Evolutionary conservation across 768 basidiomycete genomes (phyloP), one percentile per base, ranked within the genome.

Genomic region (Boletus vermiculosoides): DNA sequence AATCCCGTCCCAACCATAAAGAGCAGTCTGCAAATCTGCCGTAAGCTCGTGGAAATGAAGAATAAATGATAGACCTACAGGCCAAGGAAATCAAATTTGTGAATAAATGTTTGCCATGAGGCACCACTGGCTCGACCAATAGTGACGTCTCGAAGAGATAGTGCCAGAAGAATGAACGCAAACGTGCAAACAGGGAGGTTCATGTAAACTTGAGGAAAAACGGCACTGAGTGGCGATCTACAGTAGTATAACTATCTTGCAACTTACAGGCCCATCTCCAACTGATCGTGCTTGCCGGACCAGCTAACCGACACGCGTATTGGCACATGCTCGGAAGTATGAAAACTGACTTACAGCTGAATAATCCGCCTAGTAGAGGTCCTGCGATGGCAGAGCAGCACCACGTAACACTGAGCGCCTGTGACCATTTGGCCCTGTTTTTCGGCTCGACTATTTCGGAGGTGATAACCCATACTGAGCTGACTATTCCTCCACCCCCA

Each of bases 201-300:
- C 70, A 94, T 78, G 69, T 85, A 92, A 71, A 94, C 91, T 93
- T 70, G 45, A 37, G 15, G 53, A 44, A 50, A 48, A 49, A 52
- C 46, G 30, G 49, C 49, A 56, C 64, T 66, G 55, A 59, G 61
- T 49, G 55, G 53, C n/a, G 47, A 59, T 52, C 59, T 58, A 40
- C 37, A 11, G 15, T 16, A 58, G 20, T 33, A 60, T 41, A 12
- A 56, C 13, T 22, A 22, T 57, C n/a, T 18, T 28, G 33, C 37
- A 20, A 79, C 91, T 75, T 73, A 93, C 91, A 94, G 51, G 84
- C 88, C 86, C 88, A 93, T 80, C 92, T 79, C 91, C 91, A 94
- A 64, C 77, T 84, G 52, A 87, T 63, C 34, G 50, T 45, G 30
- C 50, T 55, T 31, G 65, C 64, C 25, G 65, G 58, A 53, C 69